A percentile compares a stretch with the other conserved stretches of the same genome.
These are phyloP conservation scores for Rhizopus sp. DNA, from an alignment of 371 early-diverging fungal species.

Conservation along the genomic window DNA sequence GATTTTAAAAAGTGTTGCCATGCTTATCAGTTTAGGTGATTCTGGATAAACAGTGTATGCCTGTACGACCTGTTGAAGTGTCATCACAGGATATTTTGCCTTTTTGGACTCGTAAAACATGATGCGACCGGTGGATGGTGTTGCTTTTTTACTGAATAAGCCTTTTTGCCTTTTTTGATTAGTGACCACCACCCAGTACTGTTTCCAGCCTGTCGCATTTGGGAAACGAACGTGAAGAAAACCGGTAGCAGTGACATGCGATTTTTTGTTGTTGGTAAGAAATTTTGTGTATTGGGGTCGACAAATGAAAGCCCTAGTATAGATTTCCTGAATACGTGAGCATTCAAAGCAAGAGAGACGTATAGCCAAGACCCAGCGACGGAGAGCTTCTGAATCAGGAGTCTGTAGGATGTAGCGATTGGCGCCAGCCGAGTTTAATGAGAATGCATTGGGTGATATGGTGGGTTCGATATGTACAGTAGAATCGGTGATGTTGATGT, in stretches of 20 bases:
- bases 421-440: slow-evolving; percentile 67
- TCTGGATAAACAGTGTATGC: slow-evolving; percentile 78
- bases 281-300: slow-evolving; percentile 24
- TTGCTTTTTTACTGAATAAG: slow-evolving; percentile 55
- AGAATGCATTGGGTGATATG: slow-evolving; percentile 45
- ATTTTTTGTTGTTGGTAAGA: neutral
- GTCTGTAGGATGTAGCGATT: slow-evolving; percentile 68
- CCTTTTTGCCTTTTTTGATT: slow-evolving; percentile 56
- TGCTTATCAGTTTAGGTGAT: slow-evolving; percentile 42
- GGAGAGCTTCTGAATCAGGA: slow-evolving; percentile 24
- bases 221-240: slow-evolving; percentile 63
- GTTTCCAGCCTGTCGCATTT: slow-evolving; percentile 68
- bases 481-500: slow-evolving; percentile 73
- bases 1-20: slow-evolving; percentile 45
- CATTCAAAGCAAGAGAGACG: slow-evolving; percentile 80
- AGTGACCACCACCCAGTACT: slow-evolving; percentile 61
- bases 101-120: slow-evolving; percentile 62
- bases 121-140: slow-evolving; percentile 54
- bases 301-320: slow-evolving; percentile 64
- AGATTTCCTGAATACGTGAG: slow-evolving; percentile 74
- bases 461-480: slow-evolving; percentile 52
- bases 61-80: slow-evolving; percentile 61
- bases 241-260: slow-evolving; percentile 24
- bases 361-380: slow-evolving; percentile 25
- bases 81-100: slow-evolving; percentile 59